phyloP scores from a whole-genome alignment of 1,139 yeast genomes.

The Yamadazyma atlantica region DNA sequence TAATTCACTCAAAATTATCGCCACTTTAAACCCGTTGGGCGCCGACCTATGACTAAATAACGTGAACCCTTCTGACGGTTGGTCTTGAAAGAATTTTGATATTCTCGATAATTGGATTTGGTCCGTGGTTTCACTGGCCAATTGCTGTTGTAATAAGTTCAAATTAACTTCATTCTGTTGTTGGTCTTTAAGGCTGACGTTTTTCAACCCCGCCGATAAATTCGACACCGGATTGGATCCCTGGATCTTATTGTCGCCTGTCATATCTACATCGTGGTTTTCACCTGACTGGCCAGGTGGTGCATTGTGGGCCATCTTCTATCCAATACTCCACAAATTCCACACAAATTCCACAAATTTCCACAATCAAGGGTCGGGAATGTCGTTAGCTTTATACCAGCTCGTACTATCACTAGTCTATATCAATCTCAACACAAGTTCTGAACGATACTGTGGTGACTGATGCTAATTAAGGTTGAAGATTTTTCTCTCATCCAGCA shows the following conservation, averaged over 20 bases:
- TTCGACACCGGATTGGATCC: slow-evolving; percentile 34
- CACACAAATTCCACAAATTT: too few relatives aligned
- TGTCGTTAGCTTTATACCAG: too few relatives aligned
- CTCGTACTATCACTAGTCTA: too few relatives aligned
- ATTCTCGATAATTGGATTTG: slow-evolving; percentile 55
- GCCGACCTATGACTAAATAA: slow-evolving; percentile 90
- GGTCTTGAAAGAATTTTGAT: slow-evolving; percentile 71
- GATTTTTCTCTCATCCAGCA: slow-evolving; percentile 1
- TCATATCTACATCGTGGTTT: slow-evolving; percentile 1
- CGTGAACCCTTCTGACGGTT: slow-evolving; percentile 83
- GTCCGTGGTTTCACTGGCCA: slow-evolving; percentile 34
- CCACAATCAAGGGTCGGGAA: too few relatives aligned
- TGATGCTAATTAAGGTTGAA: neutral
- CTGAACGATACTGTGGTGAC: too few relatives aligned
- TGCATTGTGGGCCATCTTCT: neutral
- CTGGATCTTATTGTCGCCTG: neutral
- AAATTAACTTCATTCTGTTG: slow-evolving; percentile 44
- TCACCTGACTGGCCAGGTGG: neutral
- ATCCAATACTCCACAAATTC: too few relatives aligned
- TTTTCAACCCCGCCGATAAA: slow-evolving; percentile 51
- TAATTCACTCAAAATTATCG: slow-evolving; percentile 83
- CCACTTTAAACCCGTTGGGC: slow-evolving; percentile 95
- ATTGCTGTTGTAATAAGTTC: slow-evolving; percentile 42
- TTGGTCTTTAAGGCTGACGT: slow-evolving; percentile 41
- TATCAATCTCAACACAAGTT: too few relatives aligned